A percentile compares a stretch with the other conserved stretches of the same genome.
These are phyloP conservation scores for Triadica sebifera DNA, from an alignment of 345 rosid genomes.

Conservation along the genomic window DNA sequence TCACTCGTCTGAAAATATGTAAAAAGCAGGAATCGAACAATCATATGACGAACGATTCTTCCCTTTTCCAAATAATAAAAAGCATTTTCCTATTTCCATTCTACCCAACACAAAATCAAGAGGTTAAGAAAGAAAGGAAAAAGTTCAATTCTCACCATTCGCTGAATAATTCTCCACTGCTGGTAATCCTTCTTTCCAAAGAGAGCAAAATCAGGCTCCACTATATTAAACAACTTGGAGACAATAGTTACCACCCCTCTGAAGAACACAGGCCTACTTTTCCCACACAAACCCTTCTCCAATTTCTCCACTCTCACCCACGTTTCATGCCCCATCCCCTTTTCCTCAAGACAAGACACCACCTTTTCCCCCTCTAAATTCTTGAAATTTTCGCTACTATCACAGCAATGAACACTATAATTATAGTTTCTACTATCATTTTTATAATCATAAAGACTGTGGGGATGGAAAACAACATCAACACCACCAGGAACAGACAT, in stretches of 20 bases:
- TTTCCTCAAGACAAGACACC: conserved; percentile 65
- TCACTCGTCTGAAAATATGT: background rate
- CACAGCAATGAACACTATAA: background rate
- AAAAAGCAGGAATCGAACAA: background rate
- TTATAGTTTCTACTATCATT: background rate
- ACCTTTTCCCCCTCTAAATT: conserved; percentile 22
- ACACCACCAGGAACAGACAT: conserved; percentile 53
- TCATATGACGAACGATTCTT: background rate
- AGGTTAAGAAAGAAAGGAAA: background rate
- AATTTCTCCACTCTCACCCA: conserved; percentile 87
- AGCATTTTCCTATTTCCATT: background rate
- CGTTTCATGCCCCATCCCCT: conserved; percentile 70
- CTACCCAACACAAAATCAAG: background rate
- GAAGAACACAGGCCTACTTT: conserved; percentile 81
- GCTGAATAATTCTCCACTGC: conserved; percentile 66
- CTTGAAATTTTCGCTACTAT: background rate
- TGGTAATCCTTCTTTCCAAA: conserved; percentile 92
- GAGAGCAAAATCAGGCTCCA: conserved; percentile 80
- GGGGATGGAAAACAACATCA: conserved; percentile 67
- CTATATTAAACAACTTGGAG: conserved; percentile 76
- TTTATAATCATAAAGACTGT: conserved; percentile 64
- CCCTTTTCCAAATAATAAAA: background rate
- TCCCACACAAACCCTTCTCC: conserved; percentile 90
- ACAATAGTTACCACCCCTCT: conserved; percentile 86
- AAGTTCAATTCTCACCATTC: conserved; percentile 47